Evolutionary conservation across 805 yeast genomes (phyloP), one percentile per base, ranked within the genome.

Genomic region (Candida sanyiensis): DNA sequence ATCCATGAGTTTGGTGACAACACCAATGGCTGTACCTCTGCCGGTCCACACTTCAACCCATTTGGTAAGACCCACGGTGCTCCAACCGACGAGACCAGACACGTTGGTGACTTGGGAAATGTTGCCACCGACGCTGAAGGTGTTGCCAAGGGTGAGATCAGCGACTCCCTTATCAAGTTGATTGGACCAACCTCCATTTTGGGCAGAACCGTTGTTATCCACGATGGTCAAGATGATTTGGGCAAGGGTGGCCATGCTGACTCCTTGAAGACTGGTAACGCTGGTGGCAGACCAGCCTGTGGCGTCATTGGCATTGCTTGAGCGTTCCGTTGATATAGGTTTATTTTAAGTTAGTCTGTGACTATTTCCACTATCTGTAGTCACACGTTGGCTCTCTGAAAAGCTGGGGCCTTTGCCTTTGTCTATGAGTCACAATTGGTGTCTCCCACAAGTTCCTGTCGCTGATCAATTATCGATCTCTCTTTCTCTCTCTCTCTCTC

Each of bases 21-120:
- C 80, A 87, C 98, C 69, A 93, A 93, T 65, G 98, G 98, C 51
- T 93, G 98, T 72, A 90, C 96, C 45, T 85, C 96, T 51, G 96
- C 97, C 39, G 97, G 97, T 60, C 96, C 96, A 44, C 97, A 89
- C 71, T 88, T 87, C 77, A 82, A 89, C 76, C 96, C 96, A 52
- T 83, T 82, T 62, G 73, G 76, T 46, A 83, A 83, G 73, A 76
- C 76, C 51, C 97, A 88, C 64, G 97, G 97, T 71, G 88, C 89
- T 41, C 96, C 96, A 66, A 77, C 76, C 56, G 95, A 83, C 54
- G 79, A 73, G 49, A 65, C 47, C 45, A 77, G 90, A 70, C 96
- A 86, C 70, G 93, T 82, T 57, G 98, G 98, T 67, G 98, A 93
- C 66, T 72, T 93, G 65, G 98, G 98, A 66, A 93, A 93, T 77